Evolutionary conservation across 495 filamentous ascomycete species (phyloP), one percentile per base, ranked within the genome.

Genomic region (Xylaria palmicola): DNA sequence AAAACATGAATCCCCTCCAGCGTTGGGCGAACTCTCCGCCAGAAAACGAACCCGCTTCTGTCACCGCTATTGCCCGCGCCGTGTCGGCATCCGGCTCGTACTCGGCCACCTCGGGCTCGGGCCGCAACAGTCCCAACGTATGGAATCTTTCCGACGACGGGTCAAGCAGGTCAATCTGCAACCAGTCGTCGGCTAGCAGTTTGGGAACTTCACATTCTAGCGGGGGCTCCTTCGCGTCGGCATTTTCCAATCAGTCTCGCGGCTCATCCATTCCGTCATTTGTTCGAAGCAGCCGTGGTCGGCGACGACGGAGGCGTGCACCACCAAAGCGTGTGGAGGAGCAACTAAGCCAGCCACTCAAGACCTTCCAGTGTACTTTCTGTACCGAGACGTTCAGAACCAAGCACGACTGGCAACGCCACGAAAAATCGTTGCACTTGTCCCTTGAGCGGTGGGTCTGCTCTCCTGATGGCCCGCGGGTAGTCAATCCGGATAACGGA

Each of bases 1-100:
- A 88, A 34, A 75, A 83, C 71, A 86, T 92, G 86, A 90, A 90
- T 62, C 91, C 91, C 10, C 72, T 95, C 48, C 90, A 95, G 74
- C 81, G 91, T 80, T 96, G 91, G 91, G 85, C 89, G 73, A 79
- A 88, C 74, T 92, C 90, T 56, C 91, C 91, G 7, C 91, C 91
- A 19, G 90, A 94, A 77, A 82, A 93, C 79, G 91, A 94, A 86
- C 86, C 91, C 44, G 91, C 90, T 63, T 83, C 88, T 12, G 85
- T 90, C 27, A 85, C 84, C 26, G 91, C 86, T 76, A 94, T 96
- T 81, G 85, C 85, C 24, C 83, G 86, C 62, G 90, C 91, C 65
- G 79, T 93, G 55, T 86, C 85, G 24, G 84, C 82, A 43, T 80
- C 85, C 36, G 74, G 75, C 19, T 74, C 79, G 5, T 77, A 77